Evolutionary conservation across 176 grass and related monocot species (phyloP), one percentile per base, ranked within the genome.

Genomic region (Aegilops sharonensis): DNA sequence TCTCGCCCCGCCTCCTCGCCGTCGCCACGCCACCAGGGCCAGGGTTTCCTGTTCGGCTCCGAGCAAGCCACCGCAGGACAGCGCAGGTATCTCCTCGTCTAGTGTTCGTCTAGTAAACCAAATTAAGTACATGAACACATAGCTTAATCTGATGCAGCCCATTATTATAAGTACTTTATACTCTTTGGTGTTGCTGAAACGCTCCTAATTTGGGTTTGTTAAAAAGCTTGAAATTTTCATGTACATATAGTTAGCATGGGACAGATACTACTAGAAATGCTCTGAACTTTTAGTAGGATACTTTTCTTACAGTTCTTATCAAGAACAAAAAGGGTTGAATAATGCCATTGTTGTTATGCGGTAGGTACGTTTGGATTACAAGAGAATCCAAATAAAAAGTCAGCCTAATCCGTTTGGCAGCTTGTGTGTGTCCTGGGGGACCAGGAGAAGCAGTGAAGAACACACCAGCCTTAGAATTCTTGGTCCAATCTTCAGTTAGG

Each of bases 321-420:
- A 18, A 57, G 6, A 20, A 8, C 52, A 20, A 20, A 57, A 56
- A 57, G 45, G 65, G 35, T 79, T 40, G 8, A 37, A 54, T 39
- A 20, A n/a, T 48, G 65, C 2, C 29, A 25, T 29, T 78, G 45
- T 52, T 68, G 42, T 30, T 24, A 68, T 18, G 73, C 32, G 21
- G 23, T 68, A 43, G 79, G 69, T 76, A 68, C 68, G 2, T 27
- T 25, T 64, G 52, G 64, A 63, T 64, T 35, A 29, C 3, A 8
- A 39, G 75, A 78, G 56, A 2, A 7, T 12, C 3, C 63, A 8
- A 9, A 48, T 50, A 30, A 66, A 77, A 81, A 74, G 47, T 59
- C 37, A 27, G 35, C n/a, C 52, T 76, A 76, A 76, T 32, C 64
- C 56, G 79, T 57, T 88, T 83, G 86, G 64, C 86, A 25, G 72